Evolutionary conservation across 129 eudicot species (phyloP).

Genomic region (Lonicera japonica): DNA sequence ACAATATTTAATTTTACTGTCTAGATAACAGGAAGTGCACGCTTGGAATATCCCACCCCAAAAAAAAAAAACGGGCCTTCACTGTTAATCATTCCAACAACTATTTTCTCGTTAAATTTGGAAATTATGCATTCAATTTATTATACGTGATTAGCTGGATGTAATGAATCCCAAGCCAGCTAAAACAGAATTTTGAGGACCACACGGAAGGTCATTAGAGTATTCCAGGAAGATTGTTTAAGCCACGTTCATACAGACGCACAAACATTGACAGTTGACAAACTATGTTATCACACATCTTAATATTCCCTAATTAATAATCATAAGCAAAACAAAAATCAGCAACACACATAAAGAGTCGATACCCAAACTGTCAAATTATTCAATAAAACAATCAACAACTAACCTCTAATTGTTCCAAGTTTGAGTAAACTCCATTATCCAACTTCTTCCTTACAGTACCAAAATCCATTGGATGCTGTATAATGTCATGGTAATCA

Average conservation of each 20-base stretch:
- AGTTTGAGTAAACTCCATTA: conserved; percentile 41
- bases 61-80: no score
- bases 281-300: background rate
- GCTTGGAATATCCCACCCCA: no score
- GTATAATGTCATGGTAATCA: conserved; percentile 78
- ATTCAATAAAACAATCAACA: background rate
- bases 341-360: background rate
- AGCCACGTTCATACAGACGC: background rate
- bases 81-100: no score
- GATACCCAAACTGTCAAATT: background rate
- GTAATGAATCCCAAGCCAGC: background rate
- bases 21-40: no score
- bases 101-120: no score
- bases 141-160: no score
- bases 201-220: no score
- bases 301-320: background rate
- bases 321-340: background rate
- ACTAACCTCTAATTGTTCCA: conserved; percentile 95
- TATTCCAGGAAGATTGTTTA: no score
- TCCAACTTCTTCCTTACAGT: conserved; percentile 77
- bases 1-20: no score
- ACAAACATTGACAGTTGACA: background rate
- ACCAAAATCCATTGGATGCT: conserved; percentile 93
- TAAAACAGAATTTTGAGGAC: no score
- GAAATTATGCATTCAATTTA: no score